A percentile compares a stretch with the other conserved stretches of the same genome.
These are phyloP conservation scores for Boletus rubropictus DNA, from an alignment of 768 basidiomycete genomes.

Conservation along the genomic window DNA sequence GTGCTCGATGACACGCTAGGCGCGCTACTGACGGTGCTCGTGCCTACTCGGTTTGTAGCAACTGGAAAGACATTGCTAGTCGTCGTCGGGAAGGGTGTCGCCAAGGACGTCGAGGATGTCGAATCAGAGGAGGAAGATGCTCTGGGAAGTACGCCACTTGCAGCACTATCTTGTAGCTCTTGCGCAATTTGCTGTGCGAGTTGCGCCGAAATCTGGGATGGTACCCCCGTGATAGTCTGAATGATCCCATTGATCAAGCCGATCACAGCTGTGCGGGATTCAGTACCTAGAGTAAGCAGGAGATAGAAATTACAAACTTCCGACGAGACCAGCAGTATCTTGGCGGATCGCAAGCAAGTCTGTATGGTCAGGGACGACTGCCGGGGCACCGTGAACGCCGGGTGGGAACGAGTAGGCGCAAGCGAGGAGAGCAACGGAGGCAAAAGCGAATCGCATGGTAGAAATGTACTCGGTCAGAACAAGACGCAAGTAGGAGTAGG, in stretches of 20 bases:
- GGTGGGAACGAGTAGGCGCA: conserved; percentile 13
- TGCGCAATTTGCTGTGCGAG: not conserved
- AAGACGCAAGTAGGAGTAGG: conserved; percentile 17
- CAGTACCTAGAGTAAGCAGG: not conserved
- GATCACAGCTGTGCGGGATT: conserved; percentile 1
- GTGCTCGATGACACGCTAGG: not conserved
- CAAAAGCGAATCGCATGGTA: conserved; percentile 22
- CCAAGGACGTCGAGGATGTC: not conserved
- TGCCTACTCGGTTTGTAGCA: not conserved
- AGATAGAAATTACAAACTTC: not conserved
- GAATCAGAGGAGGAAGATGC: not conserved
- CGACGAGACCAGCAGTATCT: accelerated
- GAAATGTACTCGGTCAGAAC: conserved; percentile 20
- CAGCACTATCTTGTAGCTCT: not conserved
- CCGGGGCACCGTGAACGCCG: conserved; percentile 16
- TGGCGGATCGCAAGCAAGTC: conserved; percentile 7
- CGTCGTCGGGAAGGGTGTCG: not conserved
- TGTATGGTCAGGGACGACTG: not conserved
- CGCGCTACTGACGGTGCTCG: not conserved
- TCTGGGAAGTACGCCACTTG: not conserved
- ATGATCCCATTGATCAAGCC: not conserved
- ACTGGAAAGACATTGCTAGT: not conserved
- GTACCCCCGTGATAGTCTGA: not conserved
- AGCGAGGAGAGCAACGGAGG: conserved; percentile 17
- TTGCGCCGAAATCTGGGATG: not conserved